A percentile compares a stretch with the other conserved stretches of the same genome.
These are phyloP conservation scores for Plasmodium gallinaceum DNA, from an alignment of 169 alveolate species.

Conservation along the genomic window DNA sequence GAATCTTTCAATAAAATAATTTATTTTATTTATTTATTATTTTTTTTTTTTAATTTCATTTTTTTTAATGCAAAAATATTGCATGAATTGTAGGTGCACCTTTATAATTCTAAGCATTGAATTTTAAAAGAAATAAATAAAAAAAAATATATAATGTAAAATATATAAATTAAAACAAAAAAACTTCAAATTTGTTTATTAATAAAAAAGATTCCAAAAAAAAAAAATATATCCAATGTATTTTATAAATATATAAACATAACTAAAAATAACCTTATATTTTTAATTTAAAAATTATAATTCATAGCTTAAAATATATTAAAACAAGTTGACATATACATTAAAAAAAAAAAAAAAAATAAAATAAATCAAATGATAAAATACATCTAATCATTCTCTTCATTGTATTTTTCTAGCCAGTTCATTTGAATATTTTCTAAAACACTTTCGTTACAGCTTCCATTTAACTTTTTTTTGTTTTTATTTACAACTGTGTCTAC, in stretches of 20 bases:
- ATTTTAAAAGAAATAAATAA: constrained; percentile 1
- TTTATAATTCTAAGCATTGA: neutral
- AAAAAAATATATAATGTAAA: neutral
- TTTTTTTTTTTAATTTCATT: neutral
- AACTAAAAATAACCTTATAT: too few species aligned
- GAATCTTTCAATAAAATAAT: too few species aligned
- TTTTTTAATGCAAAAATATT: constrained; percentile 4
- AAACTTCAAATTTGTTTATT: neutral
- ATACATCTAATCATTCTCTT: constrained; percentile 24
- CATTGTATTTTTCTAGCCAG: constrained; percentile 77
- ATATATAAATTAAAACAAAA: neutral
- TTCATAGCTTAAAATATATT: too few species aligned
- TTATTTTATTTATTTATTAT: neutral
- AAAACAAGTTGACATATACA: too few species aligned
- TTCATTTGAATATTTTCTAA: constrained; percentile 82
- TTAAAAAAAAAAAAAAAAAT: too few species aligned
- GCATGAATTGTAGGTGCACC: constrained; percentile 23
- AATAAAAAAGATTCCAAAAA: too few species aligned
- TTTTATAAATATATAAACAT: too few species aligned
- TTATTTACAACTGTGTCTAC: constrained; percentile 73
- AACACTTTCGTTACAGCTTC: constrained; percentile 79
- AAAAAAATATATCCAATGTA: too few species aligned
- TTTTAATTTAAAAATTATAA: too few species aligned
- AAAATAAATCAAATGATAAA: too few species aligned
- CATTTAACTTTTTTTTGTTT: constrained; percentile 61